phyloP scores from a whole-genome alignment of 2,329 filamentous ascomycete genomes.

The Peltaster fructicola region DNA sequence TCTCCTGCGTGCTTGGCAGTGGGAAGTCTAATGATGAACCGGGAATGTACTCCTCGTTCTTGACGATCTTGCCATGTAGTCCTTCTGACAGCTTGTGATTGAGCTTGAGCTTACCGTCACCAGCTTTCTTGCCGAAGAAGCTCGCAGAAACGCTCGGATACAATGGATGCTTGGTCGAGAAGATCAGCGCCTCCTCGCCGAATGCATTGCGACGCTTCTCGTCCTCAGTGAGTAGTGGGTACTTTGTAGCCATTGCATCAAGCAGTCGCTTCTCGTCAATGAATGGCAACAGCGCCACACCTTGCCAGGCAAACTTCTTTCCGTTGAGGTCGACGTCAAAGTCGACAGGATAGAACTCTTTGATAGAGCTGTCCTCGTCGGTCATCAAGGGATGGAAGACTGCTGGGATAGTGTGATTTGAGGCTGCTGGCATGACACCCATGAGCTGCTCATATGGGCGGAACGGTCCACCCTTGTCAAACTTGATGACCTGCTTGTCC shows the following conservation, averaged over 20 bases:
- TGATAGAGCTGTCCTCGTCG: slow-evolving; percentile 71
- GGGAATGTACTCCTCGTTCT: slow-evolving; percentile 68
- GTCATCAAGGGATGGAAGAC: slow-evolving; percentile 87
- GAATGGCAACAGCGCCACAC: slow-evolving; percentile 81
- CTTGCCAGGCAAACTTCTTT: slow-evolving; percentile 98
- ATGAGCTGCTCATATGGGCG: slow-evolving; percentile 93
- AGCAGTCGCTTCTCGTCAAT: slow-evolving; percentile 84
- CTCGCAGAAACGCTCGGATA: slow-evolving; percentile 70
- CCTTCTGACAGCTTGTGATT: slow-evolving; percentile 61
- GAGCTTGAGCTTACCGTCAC: slow-evolving; percentile 47
- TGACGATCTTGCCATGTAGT: slow-evolving; percentile 62
- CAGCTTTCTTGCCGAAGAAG: slow-evolving; percentile 85
- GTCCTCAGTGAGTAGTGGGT: slow-evolving; percentile 58
- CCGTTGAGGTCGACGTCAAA: slow-evolving; percentile 90
- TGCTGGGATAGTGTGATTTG: slow-evolving; percentile 74
- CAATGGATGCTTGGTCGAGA: slow-evolving; percentile 69
- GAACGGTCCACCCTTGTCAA: slow-evolving; percentile 72
- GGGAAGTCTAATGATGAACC: slow-evolving; percentile 68
- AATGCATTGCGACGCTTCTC: slow-evolving; percentile 62
- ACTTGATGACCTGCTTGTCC: slow-evolving; percentile 58
- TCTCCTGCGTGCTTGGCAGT: slow-evolving; percentile 52
- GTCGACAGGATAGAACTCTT: slow-evolving; percentile 93
- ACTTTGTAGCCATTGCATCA: slow-evolving; percentile 64
- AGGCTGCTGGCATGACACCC: slow-evolving; percentile 89
- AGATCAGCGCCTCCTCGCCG: slow-evolving; percentile 64